phyloP scores from a whole-genome alignment of 2,329 filamentous ascomycete genomes.

The Chaetomium olivaceum region DNA sequence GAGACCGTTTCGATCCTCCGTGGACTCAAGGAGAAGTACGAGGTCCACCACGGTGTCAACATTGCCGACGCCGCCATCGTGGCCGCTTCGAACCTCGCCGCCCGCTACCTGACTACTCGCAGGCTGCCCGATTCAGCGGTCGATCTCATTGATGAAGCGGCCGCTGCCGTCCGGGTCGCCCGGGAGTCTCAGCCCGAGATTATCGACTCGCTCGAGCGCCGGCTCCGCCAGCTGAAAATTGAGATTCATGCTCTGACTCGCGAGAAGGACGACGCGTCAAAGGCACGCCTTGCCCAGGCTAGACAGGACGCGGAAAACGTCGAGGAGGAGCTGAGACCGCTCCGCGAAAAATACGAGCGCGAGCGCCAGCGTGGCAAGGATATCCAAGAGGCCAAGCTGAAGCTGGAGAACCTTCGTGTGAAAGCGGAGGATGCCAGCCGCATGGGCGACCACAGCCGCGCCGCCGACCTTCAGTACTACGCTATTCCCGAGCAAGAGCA shows the following conservation, averaged over 20 bases:
- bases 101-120: conserved; percentile 87
- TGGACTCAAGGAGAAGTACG: conserved; percentile 96
- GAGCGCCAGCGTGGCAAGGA: conserved; percentile 90
- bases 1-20: conserved; percentile 98
- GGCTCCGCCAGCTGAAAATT: conserved; percentile 87
- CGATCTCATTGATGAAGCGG: conserved; percentile 93
- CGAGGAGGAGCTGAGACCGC: conserved; percentile 84
- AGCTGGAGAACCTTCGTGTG: conserved; percentile 86
- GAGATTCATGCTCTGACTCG: conserved; percentile 94
- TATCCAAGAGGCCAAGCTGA: conserved; percentile 92
- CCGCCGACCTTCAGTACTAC: conserved; percentile 94
- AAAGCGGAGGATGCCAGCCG: conserved; percentile 94
- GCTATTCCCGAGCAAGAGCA: conserved; percentile 89
- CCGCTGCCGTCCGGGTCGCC: conserved; percentile 92
- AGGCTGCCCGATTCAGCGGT: conserved; percentile 95
- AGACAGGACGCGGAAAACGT: conserved; percentile 92
- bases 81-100: conserved; percentile 83
- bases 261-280: conserved; percentile 92
- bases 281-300: conserved; percentile 76
- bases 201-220: conserved; percentile 90
- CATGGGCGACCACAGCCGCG: conserved; percentile 77
- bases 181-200: conserved; percentile 95
- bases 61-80: conserved; percentile 95
- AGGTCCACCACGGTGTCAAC: conserved; percentile 96
- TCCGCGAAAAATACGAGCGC: conserved; percentile 92